Evolutionary conservation across 495 filamentous ascomycete genomes (phyloP).

Genomic region (Penicillium longicatenatum): DNA sequence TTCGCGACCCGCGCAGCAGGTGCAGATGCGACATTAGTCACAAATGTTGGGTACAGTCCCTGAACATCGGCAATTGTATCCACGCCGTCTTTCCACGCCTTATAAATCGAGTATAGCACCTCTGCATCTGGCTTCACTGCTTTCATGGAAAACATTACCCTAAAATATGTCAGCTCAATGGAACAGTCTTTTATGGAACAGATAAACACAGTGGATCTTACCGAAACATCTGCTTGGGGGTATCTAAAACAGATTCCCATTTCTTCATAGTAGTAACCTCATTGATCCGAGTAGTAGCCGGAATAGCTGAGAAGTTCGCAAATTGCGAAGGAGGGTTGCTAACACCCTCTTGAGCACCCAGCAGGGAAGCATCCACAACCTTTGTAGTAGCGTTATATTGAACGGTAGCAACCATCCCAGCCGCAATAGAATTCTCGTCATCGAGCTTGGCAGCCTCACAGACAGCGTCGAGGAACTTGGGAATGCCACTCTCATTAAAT

Average conservation of each 20-base stretch:
- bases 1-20: constrained; percentile 16
- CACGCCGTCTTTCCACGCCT: constrained; percentile 28
- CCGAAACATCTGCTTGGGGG: constrained; percentile 36
- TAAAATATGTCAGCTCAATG: not conserved
- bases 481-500: constrained; percentile 31
- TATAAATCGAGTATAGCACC: constrained; percentile 23
- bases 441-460: constrained; percentile 20
- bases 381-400: constrained; percentile 28
- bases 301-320: constrained; percentile 28
- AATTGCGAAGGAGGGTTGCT: constrained; percentile 30
- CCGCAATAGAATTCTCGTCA: constrained; percentile 23
- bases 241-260: constrained; percentile 21
- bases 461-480: constrained; percentile 23
- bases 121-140: constrained; percentile 27
- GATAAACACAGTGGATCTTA: not conserved
- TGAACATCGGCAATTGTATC: constrained; percentile 27
- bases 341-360: constrained; percentile 34
- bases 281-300: constrained; percentile 17
- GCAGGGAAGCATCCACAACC: constrained; percentile 11
- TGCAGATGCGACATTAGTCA: constrained; percentile 23
- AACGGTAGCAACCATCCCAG: constrained; percentile 26
- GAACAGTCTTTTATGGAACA: no score
- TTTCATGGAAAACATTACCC: constrained; percentile 27
- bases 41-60: constrained; percentile 33
- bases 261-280: constrained; percentile 26